Percentiles rank a stretch among this genome's conserved stretches.
Conservation (phyloP, 306 rosid genomes). For the Ormosia semicastrata region DNA sequence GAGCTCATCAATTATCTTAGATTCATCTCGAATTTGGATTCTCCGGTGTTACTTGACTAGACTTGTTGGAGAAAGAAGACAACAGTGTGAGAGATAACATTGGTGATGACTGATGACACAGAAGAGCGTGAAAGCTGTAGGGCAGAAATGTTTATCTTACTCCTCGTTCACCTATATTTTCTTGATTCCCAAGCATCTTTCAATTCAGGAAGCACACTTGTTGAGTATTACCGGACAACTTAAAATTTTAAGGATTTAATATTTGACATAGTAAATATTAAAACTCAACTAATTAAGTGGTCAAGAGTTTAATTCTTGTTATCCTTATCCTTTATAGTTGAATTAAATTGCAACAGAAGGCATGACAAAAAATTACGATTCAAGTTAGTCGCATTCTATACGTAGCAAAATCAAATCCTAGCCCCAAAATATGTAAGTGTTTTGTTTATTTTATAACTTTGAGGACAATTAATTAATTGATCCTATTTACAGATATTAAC, state of each 20-base stretch:
- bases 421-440: neutral
- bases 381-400: neutral
- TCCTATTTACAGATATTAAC: neutral
- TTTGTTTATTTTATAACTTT: neutral
- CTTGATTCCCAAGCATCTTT: slow-evolving; percentile 33
- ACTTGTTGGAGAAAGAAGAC: neutral
- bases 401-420: neutral
- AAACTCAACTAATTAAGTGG: too few species aligned
- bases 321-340: neutral
- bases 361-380: neutral
- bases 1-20: neutral
- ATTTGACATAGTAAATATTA: too few species aligned
- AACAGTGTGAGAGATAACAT: slow-evolving; percentile 3
- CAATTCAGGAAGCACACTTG: neutral
- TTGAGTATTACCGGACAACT: too few species aligned
- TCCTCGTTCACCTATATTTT: neutral
- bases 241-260: too few species aligned
- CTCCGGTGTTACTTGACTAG: neutral
- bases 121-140: slow-evolving; percentile 31
- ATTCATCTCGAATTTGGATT: slow-evolving; percentile 5
- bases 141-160: slow-evolving; percentile 16
- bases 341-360: neutral
- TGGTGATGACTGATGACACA: neutral
- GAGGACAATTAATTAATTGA: neutral
- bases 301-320: neutral